Percentiles rank a stretch among this genome's conserved stretches.
Evolutionary conservation across 2,329 filamentous ascomycete genomes (phyloP).

Genomic region (Monosporascus sp.): DNA sequence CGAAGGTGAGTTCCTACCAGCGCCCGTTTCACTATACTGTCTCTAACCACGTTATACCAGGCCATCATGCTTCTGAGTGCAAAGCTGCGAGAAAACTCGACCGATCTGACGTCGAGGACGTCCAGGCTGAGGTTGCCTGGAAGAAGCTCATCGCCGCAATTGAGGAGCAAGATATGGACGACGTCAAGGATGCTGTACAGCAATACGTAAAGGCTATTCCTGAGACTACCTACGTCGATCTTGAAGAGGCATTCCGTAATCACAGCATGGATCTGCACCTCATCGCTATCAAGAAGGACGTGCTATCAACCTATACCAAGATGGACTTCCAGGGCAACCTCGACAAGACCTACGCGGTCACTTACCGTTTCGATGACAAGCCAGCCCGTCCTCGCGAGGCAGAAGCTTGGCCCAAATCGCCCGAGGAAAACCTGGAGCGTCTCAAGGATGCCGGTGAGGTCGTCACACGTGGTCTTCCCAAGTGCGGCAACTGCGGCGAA

Average conservation of each 20-base stretch:
- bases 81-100: slow-evolving; percentile 54
- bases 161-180: slow-evolving; percentile 51
- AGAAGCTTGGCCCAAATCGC: slow-evolving; percentile 51
- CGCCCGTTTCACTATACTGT: not conserved
- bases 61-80: slow-evolving; percentile 52
- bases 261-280: slow-evolving; percentile 52
- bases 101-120: slow-evolving; percentile 41
- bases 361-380: slow-evolving; percentile 54
- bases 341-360: slow-evolving; percentile 58
- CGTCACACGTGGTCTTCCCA: slow-evolving; percentile 51
- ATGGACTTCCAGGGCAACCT: slow-evolving; percentile 68
- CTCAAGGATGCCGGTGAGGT: slow-evolving; percentile 62
- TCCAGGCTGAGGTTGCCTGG: slow-evolving; percentile 54
- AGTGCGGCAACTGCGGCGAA: slow-evolving; percentile 60
- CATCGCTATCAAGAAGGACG: slow-evolving; percentile 54
- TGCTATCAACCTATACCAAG: slow-evolving; percentile 56
- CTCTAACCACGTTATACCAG: slow-evolving; percentile 26
- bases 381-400: slow-evolving; percentile 54
- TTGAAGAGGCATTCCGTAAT: slow-evolving; percentile 56
- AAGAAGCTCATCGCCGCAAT: slow-evolving; percentile 46
- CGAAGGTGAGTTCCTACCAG: slow-evolving; percentile 40
- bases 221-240: slow-evolving; percentile 49
- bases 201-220: slow-evolving; percentile 59
- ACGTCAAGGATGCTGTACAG: slow-evolving; percentile 53
- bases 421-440: slow-evolving; percentile 56